Conservation (phyloP, 2,329 filamentous ascomycete species). For the Alternaria sp. region DNA sequence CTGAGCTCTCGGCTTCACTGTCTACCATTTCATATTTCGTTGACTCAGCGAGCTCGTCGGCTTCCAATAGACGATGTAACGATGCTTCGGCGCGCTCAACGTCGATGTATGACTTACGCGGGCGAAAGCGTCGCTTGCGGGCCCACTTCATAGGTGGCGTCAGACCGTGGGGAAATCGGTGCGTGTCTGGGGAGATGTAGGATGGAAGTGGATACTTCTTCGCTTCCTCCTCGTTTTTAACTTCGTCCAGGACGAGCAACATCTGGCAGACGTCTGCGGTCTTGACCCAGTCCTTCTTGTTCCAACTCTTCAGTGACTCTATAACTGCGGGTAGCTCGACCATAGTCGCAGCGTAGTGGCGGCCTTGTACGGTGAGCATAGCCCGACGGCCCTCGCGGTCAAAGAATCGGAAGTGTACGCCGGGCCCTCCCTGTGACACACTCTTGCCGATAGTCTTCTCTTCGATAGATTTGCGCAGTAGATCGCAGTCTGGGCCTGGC, state of each 20-base stretch:
- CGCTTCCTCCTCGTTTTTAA: slow-evolving; percentile 62
- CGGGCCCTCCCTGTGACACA: slow-evolving; percentile 69
- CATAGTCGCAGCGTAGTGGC: slow-evolving; percentile 76
- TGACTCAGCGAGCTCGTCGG: slow-evolving; percentile 68
- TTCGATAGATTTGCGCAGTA: slow-evolving; percentile 75
- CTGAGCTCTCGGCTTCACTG: slow-evolving; percentile 53
- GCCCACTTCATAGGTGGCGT: slow-evolving; percentile 89
- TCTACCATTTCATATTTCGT: slow-evolving; percentile 63
- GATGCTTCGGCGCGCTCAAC: slow-evolving; percentile 84
- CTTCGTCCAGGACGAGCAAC: slow-evolving; percentile 76
- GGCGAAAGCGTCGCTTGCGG: slow-evolving; percentile 80
- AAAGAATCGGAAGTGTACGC: slow-evolving; percentile 82
- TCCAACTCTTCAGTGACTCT: slow-evolving; percentile 93
- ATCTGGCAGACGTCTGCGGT: slow-evolving; percentile 89
- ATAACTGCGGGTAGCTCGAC: slow-evolving; percentile 87
- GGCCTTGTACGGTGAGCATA: slow-evolving; percentile 71
- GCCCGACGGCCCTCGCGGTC: slow-evolving; percentile 75
- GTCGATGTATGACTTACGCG: slow-evolving; percentile 80
- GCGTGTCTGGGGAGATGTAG: slow-evolving; percentile 71
- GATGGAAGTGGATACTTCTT: slow-evolving; percentile 67
- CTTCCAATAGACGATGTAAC: slow-evolving; percentile 74
- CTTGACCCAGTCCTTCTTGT: slow-evolving; percentile 85
- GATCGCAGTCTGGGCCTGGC: slow-evolving; percentile 84
- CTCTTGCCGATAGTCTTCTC: slow-evolving; percentile 77
- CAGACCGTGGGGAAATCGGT: slow-evolving; percentile 82